Base-by-base conservation (phyloP, 306 rosid species). In the Vigna angularis region DNA sequence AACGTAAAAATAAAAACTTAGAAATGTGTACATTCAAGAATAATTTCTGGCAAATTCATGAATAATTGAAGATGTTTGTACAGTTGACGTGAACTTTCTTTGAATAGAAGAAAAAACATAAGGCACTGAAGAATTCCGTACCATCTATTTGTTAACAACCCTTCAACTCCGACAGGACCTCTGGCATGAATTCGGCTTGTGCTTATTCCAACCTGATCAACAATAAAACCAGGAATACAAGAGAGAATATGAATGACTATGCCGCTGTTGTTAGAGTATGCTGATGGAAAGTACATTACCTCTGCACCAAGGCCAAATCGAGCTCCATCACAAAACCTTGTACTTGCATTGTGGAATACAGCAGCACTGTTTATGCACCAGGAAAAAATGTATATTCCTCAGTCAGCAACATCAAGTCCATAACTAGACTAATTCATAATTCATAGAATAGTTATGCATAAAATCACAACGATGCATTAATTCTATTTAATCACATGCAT, bases 151-250 rank as follows among this genome's bases (percentile, higher is more conserved):
- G 98, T 92, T 79, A 93, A 76, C 77, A 95, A 77, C 40, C 99
- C 99, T 78, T 95, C 99, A 5, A 95, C 96, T 79, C 98, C 99
- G 6, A 95, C 97, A 1, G 99, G 98, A 65, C 97, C 99, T 82
- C 99, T 80, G 36, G 95, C 93, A 83, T 95, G 99, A 84, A 88
- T 91, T 70, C 91, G 77, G 57, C 95, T 81, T 16, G 96, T 89
- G 70, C 93, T 89, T 84, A 88, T 90, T 62, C 97, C 99, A 78
- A 89, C 98, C 98, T 95, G 87, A 80, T 78, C 42, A 78, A 79
- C 55, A 79, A 76, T 9, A 59, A 30, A 51, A 73, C n/a, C 53
- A 76, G 38, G 74, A 34, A 42, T 70, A 71, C 28, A 51, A 42
- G 50, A 76, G 75, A 56, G 68, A 51, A 20, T 52, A 17, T 72